Evolutionary conservation across 2,329 filamentous ascomycete genomes (phyloP).

Genomic region (Paracoccidioides brasiliensis): DNA sequence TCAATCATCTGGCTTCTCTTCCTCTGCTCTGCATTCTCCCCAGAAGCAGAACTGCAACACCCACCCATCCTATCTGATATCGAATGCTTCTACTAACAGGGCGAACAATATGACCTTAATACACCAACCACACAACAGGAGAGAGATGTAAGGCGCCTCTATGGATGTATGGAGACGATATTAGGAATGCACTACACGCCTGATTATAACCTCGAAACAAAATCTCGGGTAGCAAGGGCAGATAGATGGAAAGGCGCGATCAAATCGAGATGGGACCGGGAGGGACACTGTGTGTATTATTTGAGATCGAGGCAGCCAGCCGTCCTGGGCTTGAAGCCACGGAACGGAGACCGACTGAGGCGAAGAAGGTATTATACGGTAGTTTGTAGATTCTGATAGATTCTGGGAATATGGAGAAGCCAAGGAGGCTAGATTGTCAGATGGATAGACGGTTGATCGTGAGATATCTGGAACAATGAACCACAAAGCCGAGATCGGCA

Average conservation of each 20-base stretch:
- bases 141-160: not conserved
- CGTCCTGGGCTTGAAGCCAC: conserved; percentile 7
- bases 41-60: conserved; percentile 76
- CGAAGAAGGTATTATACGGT: not conserved
- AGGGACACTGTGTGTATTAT: conserved; percentile 2
- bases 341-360: conserved; percentile 5
- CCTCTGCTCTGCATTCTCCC: conserved; percentile 78
- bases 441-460: not conserved
- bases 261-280: not conserved
- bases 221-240: not conserved
- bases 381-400: conserved; percentile 5
- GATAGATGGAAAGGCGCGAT: not conserved
- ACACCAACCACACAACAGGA: not conserved
- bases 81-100: not conserved
- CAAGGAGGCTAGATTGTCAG: not conserved
- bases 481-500: not conserved
- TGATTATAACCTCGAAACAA: not conserved
- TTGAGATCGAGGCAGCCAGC: conserved; percentile 2
- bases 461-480: no score
- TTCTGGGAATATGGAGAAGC: no score
- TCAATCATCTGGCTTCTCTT: conserved; percentile 96
- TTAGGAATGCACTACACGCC: not conserved
- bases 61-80: conserved; percentile 56
- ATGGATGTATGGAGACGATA: not conserved
- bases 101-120: not conserved